phyloP scores from a whole-genome alignment of 352 stramenopile genomes.

The Phytophthora nicotianae region DNA sequence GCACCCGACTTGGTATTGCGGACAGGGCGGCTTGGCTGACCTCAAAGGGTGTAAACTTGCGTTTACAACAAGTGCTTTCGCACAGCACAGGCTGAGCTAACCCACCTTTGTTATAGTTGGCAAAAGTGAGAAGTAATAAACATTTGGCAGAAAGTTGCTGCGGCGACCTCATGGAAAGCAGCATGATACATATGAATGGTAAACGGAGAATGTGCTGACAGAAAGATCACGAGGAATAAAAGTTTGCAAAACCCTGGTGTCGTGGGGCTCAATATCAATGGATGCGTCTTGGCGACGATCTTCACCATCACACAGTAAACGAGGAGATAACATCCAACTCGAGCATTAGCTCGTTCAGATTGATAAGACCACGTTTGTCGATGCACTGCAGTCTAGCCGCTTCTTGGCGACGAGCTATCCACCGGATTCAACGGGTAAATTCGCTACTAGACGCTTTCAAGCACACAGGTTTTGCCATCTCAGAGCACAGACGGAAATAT shows the following conservation, averaged over 20 bases:
- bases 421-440: background rate
- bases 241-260: slow-evolving; percentile 18
- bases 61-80: background rate
- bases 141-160: too few relatives aligned
- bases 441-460: background rate
- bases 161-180: too few relatives aligned
- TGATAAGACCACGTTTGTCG: slow-evolving; percentile 32
- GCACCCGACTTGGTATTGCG: background rate
- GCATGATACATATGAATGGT: slow-evolving; percentile 46
- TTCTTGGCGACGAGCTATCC: background rate
- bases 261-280: slow-evolving; percentile 46
- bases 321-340: slow-evolving; percentile 68
- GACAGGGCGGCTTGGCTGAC: background rate
- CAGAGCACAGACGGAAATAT: background rate
- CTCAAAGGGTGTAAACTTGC: background rate
- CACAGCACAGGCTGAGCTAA: too few relatives aligned
- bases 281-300: slow-evolving; percentile 47
- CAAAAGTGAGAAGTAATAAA: too few relatives aligned
- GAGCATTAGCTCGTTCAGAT: slow-evolving; percentile 38
- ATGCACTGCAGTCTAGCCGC: background rate
- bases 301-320: slow-evolving; percentile 56
- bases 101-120: too few relatives aligned
- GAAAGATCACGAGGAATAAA: slow-evolving; percentile 37
- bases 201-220: slow-evolving; percentile 63
- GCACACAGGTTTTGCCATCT: background rate